These are phyloP conservation scores for Metschnikowia dekortorum DNA, from an alignment of 805 yeast species.

Conservation along the genomic window DNA sequence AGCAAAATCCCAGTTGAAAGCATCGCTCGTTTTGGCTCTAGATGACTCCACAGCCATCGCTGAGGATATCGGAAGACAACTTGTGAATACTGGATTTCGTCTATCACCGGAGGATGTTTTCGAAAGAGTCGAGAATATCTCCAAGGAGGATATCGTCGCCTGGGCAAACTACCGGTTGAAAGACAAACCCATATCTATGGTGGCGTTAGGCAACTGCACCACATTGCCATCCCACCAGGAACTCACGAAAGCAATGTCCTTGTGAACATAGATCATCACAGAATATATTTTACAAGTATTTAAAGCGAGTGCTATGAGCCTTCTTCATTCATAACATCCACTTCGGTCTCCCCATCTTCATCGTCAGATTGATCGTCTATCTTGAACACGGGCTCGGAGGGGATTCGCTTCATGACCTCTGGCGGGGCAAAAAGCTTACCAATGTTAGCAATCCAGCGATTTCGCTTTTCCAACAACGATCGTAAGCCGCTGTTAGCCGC, in stretches of 20 bases:
- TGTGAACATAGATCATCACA: conserved; percentile 6
- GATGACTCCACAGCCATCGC: conserved; percentile 96
- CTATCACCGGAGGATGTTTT: conserved; percentile 72
- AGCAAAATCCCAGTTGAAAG: conserved; percentile 92
- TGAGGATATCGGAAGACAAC: conserved; percentile 96
- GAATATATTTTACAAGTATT: background rate
- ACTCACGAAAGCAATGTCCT: conserved; percentile 40
- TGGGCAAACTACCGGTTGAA: conserved; percentile 85
- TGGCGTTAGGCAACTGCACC: conserved; percentile 82
- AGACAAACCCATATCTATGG: conserved; percentile 78
- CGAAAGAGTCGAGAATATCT: conserved; percentile 69
- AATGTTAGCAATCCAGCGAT: conserved; percentile 82
- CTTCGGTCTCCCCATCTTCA: conserved; percentile 30
- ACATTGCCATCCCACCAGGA: conserved; percentile 66
- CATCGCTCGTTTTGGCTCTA: conserved; percentile 79
- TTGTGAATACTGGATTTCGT: conserved; percentile 87
- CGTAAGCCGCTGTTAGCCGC: conserved; percentile 75
- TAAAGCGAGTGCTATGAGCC: conserved; percentile 3
- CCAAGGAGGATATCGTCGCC: conserved; percentile 70
- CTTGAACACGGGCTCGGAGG: conserved; percentile 55
- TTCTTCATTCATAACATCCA: conserved; percentile 18
- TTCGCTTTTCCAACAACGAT: conserved; percentile 78
- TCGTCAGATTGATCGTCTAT: conserved; percentile 29
- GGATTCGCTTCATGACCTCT: conserved; percentile 72
- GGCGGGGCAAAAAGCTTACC: conserved; percentile 76